Base-by-base conservation (phyloP, 495 filamentous ascomycete species). In the Xylaria scruposa region DNA sequence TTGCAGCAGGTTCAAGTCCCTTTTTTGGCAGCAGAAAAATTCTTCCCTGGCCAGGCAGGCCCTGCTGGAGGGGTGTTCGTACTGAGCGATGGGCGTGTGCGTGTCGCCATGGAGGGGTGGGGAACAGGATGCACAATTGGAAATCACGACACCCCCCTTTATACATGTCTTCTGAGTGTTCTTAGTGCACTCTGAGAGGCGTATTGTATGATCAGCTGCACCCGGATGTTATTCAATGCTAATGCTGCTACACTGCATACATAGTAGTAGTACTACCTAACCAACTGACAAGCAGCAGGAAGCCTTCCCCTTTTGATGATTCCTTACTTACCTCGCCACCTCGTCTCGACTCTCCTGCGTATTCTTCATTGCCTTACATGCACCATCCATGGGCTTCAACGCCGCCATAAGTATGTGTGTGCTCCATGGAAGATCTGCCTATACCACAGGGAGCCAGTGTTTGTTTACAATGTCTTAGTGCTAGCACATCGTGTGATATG, bases 71-170 rank as follows among this genome's bases (percentile, higher is more conserved):
- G 62, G 62, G 70, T 40, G 70, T 59, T 40, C 24, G 21, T 24
- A 46, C 24, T 17, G 19, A 58, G 31, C 26, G 12, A 7, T 13
- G 61, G 62, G 62, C 29, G 64, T 60, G 64, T 53, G 44, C 1
- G 29, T 17, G 36, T 51, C 17, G 64, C 46, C 44, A 47, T 24
- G 53, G 51, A 36, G 62, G 69, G 49, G 49, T 59, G 61, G 70
- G 51, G 40, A 67, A 49, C 40, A 36, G 29, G n/a, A 71, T 67
- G 70, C 70, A 72, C 65, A 72, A 31, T 72, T 72, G 42, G 56
- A 67, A 67, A 67, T 67, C 70, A 68, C 70, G 46, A 68, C 70
- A 67, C 70, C 65, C 70, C 70, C 63, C 70, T 65, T 62, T 68
- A 46, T 19, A 60, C 60, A 72, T 13, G 33, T 72, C 44, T 40